A percentile compares a stretch with the other conserved stretches of the same genome.
phyloP scores from a whole-genome alignment of 2,329 filamentous ascomycete species.

The Penicillium sp. region DNA sequence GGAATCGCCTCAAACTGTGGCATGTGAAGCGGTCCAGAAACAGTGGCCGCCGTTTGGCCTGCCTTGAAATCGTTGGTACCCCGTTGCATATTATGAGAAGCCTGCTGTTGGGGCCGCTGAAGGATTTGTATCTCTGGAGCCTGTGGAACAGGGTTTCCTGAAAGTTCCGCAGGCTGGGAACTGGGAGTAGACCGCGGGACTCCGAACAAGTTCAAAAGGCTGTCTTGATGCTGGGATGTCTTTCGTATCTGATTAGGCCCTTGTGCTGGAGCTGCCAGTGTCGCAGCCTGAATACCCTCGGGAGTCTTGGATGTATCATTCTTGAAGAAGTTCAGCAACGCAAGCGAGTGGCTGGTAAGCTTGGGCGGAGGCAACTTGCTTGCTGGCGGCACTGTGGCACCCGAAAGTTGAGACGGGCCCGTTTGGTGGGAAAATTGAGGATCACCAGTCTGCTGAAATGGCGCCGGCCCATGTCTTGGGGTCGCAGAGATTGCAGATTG shows the following conservation, averaged over 20 bases:
- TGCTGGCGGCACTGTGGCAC: conserved; percentile 54
- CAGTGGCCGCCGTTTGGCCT: conserved; percentile 38
- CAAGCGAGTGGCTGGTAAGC: conserved; percentile 56
- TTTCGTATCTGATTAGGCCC: conserved; percentile 18
- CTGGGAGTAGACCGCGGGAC: conserved; percentile 17
- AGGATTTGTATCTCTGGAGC: conserved; percentile 32
- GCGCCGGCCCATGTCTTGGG: conserved; percentile 35
- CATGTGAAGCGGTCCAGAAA: conserved; percentile 41
- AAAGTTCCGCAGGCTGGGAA: conserved; percentile 19
- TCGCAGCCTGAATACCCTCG: conserved; percentile 19
- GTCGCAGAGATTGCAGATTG: conserved; percentile 12
- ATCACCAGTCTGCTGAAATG: conserved; percentile 49
- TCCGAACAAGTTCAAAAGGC: conserved; percentile 36
- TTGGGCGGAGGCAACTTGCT: conserved; percentile 58
- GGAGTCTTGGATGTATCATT: conserved; percentile 29
- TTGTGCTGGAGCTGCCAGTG: conserved; percentile 9
- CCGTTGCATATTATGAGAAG: conserved; percentile 12
- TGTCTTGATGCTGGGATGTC: conserved; percentile 39
- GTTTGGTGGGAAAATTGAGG: conserved; percentile 43
- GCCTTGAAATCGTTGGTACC: conserved; percentile 16
- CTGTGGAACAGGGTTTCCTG: conserved; percentile 9
- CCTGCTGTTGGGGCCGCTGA: conserved; percentile 27
- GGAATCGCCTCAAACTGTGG: conserved; percentile 39
- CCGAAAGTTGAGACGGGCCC: conserved; percentile 35
- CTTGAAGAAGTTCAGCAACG: conserved; percentile 60